Evolutionary conservation across 169 alveolate species (phyloP).

Genomic region (Perkinsus olseni): DNA sequence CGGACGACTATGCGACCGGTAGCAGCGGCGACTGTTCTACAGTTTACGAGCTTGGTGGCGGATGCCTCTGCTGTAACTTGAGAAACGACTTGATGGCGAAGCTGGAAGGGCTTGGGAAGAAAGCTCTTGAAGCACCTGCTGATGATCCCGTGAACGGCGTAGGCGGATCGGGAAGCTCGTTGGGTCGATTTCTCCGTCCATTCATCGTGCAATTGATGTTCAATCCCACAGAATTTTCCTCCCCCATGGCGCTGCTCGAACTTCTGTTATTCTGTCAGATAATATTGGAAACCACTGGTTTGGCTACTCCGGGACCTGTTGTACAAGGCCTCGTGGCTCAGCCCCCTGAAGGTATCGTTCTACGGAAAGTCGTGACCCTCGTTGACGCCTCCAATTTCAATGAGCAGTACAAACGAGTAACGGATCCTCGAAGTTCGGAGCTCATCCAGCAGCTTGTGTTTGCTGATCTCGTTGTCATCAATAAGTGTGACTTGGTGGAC

Average conservation of each 20-base stretch:
- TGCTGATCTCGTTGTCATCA: background rate
- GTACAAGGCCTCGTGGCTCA: background rate
- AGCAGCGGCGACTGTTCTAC: background rate
- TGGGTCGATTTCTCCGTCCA: too few relatives aligned
- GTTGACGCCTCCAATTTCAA: background rate
- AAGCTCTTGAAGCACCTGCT: background rate
- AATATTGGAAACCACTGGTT: background rate
- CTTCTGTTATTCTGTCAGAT: background rate
- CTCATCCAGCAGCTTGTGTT: background rate
- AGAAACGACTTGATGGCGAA: background rate
- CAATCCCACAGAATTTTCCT: too few relatives aligned
- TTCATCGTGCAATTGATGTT: too few relatives aligned
- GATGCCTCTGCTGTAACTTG: background rate
- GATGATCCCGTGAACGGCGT: background rate
- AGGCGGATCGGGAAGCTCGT: background rate
- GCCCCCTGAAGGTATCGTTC: background rate
- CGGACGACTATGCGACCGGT: background rate
- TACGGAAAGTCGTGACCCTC: background rate
- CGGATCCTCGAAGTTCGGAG: background rate
- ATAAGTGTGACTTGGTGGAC: background rate
- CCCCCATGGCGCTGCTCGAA: too few relatives aligned
- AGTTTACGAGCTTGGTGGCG: background rate
- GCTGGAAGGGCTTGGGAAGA: background rate
- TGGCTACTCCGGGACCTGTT: background rate
- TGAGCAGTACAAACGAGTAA: background rate